phyloP scores from a whole-genome alignment of 345 rosid species.

The Aquilaria sinensis region DNA sequence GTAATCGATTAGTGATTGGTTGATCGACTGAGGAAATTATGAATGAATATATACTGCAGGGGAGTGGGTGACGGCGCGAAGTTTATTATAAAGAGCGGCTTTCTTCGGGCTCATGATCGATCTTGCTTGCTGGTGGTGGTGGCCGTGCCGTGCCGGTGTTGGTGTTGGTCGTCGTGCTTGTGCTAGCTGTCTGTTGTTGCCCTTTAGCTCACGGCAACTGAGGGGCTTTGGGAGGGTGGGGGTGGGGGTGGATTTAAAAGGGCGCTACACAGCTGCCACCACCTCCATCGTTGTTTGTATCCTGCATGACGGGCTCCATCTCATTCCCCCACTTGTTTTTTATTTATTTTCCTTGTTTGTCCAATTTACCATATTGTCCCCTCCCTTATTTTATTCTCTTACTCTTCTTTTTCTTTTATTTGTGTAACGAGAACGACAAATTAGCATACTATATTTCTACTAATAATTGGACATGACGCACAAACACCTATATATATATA shows the following conservation, averaged over 20 bases:
- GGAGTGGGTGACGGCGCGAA: conserved; percentile 43
- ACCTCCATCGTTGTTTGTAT: conserved; percentile 21
- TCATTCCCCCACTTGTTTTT: conserved; percentile 17
- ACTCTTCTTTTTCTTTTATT: too few species aligned
- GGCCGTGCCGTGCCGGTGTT: too few species aligned
- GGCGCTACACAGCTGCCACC: background rate
- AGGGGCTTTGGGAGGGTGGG: conserved; percentile 16
- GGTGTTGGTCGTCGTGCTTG: too few species aligned
- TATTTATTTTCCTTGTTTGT: background rate
- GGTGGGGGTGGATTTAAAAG: background rate
- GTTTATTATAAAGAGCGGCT: conserved; percentile 28
- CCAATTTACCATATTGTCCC: conserved; percentile 13
- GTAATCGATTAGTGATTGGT: background rate
- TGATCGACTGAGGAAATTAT: background rate
- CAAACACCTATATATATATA: too few species aligned
- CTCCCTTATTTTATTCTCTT: background rate
- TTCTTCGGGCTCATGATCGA: conserved; percentile 20
- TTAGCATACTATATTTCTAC: too few species aligned
- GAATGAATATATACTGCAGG: conserved; percentile 24
- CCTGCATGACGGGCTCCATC: conserved; percentile 26
- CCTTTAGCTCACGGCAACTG: conserved; percentile 11
- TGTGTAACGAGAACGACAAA: too few species aligned
- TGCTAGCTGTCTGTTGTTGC: background rate
- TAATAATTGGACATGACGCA: too few species aligned
- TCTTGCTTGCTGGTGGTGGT: background rate